Percentiles rank a stretch among this genome's conserved stretches.
Conservation (phyloP, 2,329 filamentous ascomycete species). For the Exophiala spinifera region DNA sequence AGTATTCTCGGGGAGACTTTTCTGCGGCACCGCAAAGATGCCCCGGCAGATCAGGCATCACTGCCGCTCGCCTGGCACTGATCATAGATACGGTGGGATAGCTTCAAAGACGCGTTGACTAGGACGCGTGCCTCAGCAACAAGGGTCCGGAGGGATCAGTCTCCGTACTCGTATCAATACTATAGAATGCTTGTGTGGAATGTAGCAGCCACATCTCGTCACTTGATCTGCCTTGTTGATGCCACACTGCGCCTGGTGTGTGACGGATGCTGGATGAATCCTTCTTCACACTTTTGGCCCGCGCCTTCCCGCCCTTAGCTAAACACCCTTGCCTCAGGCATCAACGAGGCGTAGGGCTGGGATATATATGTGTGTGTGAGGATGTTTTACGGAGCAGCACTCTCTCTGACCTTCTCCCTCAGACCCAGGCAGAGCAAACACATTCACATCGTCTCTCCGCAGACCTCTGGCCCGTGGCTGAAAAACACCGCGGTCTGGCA, state of each 20-base stretch:
- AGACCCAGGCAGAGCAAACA: constrained; percentile 3
- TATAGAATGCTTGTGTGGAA: background rate
- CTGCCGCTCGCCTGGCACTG: background rate
- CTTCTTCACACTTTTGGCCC: constrained; percentile 2
- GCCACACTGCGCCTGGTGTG: background rate
- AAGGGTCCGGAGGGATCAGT: too few relatives aligned
- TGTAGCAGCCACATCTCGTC: background rate
- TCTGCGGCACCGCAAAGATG: too few relatives aligned
- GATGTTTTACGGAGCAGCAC: too few relatives aligned
- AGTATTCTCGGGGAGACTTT: too few relatives aligned
- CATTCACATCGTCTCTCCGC: background rate
- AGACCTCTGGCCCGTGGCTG: background rate
- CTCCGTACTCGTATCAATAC: background rate
- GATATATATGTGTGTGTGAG: too few relatives aligned
- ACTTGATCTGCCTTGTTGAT: background rate
- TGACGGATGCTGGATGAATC: background rate
- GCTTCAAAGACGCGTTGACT: too few relatives aligned
- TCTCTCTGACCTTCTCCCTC: background rate
- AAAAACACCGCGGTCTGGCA: background rate
- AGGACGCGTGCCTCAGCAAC: too few relatives aligned
- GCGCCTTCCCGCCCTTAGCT: background rate
- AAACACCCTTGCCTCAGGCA: constrained; percentile 18
- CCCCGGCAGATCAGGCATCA: background rate
- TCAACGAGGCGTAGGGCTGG: constrained; percentile 16
- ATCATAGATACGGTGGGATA: too few relatives aligned